Conservation (phyloP, 192 early-diverging fungal species). For the Rhizophagus clarus region DNA sequence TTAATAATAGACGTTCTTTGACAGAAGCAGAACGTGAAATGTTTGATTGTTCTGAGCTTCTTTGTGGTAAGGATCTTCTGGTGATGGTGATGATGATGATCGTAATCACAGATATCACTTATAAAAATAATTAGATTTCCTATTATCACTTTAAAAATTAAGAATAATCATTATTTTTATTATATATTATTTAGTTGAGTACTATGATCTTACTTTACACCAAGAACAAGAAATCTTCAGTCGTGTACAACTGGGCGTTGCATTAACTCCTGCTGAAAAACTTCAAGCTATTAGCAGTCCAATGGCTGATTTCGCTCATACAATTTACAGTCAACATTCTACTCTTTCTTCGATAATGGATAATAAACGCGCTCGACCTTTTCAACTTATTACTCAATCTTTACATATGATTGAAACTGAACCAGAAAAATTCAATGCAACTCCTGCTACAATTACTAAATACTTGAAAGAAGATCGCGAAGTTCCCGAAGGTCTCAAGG, state of each 20-base stretch:
- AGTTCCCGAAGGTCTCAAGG: conserved; percentile 5
- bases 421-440: conserved; percentile 25
- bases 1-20: conserved; percentile 18
- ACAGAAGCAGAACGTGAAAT: conserved; percentile 16
- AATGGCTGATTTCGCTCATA: conserved; percentile 31
- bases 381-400: conserved; percentile 33
- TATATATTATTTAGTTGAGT: conserved; percentile 29
- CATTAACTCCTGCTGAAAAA: conserved; percentile 36
- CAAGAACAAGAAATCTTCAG: conserved; percentile 41
- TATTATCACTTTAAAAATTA: neutral
- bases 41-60: conserved; percentile 34
- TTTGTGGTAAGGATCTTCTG: conserved; percentile 23
- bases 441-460: conserved; percentile 20
- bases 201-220: conserved; percentile 33
- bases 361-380: conserved; percentile 23
- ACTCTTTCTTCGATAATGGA: conserved; percentile 23
- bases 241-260: conserved; percentile 36
- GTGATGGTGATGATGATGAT: neutral
- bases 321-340: conserved; percentile 14
- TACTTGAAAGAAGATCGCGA: conserved; percentile 28
- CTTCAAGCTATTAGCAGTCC: conserved; percentile 34
- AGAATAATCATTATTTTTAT: neutral
- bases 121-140: neutral
- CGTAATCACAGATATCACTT: neutral
- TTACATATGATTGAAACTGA: conserved; percentile 29